These are phyloP conservation scores for Aspergillus japonicus DNA, from an alignment of 2,329 filamentous ascomycete genomes.

Conservation along the genomic window DNA sequence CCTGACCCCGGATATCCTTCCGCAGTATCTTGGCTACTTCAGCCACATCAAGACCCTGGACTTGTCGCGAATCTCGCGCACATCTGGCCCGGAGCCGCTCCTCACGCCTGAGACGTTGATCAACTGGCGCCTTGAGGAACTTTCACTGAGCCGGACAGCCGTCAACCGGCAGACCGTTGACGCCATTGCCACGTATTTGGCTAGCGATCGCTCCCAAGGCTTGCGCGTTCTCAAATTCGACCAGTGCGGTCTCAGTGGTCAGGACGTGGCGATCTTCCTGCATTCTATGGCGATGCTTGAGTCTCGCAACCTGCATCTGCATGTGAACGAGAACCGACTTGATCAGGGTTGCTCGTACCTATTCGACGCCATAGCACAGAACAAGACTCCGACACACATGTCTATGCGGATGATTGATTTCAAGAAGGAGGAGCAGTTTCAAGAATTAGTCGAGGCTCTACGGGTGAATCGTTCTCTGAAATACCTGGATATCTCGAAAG, in stretches of 20 bases:
- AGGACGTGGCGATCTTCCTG: constrained; percentile 64
- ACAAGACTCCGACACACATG: constrained; percentile 60
- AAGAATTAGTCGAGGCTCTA: constrained; percentile 61
- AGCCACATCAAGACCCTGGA: constrained; percentile 65
- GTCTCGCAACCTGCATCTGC: constrained; percentile 61
- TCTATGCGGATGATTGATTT: constrained; percentile 70
- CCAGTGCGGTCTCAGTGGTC: constrained; percentile 64
- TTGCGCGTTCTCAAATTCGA: constrained; percentile 64
- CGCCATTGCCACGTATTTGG: constrained; percentile 63
- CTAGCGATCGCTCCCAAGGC: constrained; percentile 58
- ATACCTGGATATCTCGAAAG: constrained; percentile 68
- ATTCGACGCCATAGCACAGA: constrained; percentile 48
- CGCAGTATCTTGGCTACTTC: constrained; percentile 66
- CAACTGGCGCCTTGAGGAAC: constrained; percentile 65
- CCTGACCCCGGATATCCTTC: constrained; percentile 63
- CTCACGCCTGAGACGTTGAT: constrained; percentile 65
- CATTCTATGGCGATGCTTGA: constrained; percentile 59
- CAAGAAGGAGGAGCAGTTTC: constrained; percentile 63
- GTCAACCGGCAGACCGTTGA: constrained; percentile 64
- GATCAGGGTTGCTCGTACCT: constrained; percentile 45
- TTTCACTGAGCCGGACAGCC: constrained; percentile 63
- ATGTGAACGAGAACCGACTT: constrained; percentile 62
- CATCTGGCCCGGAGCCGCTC: constrained; percentile 62
- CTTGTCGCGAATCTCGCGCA: constrained; percentile 63
- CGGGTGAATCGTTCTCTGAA: constrained; percentile 62